Evolutionary conservation across 371 early-diverging fungal species (phyloP).

Genomic region (Phascolomyces articulosus): DNA sequence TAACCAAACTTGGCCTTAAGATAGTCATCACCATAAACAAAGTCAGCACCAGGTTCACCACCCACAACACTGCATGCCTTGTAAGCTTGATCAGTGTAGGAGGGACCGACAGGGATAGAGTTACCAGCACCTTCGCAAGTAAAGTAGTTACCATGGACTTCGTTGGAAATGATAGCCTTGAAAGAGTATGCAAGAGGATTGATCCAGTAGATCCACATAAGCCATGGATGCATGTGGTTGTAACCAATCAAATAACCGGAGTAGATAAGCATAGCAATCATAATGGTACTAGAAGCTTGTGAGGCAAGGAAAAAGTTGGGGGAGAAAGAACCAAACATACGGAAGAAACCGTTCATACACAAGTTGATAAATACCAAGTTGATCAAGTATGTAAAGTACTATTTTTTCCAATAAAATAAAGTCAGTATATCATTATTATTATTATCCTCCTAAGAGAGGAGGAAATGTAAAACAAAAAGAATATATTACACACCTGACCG

Average conservation of each 20-base stretch:
- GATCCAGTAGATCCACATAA: constrained; percentile 74
- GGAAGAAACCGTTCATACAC: constrained; percentile 66
- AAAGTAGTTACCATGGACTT: constrained; percentile 51
- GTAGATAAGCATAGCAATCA: constrained; percentile 59
- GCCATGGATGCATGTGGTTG: constrained; percentile 69
- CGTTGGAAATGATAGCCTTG: constrained; percentile 69
- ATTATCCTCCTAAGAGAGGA: too few relatives aligned
- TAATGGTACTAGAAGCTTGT: constrained; percentile 53
- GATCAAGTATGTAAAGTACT: constrained; percentile 60
- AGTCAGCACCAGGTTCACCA: constrained; percentile 44
- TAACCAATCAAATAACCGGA: constrained; percentile 67
- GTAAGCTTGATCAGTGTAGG: constrained; percentile 47
- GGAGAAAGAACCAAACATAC: constrained; percentile 59
- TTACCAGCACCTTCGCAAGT: constrained; percentile 39
- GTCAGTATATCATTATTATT: neutral
- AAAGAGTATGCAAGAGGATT: constrained; percentile 72
- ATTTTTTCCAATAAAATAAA: neutral
- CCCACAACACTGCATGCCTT: constrained; percentile 61
- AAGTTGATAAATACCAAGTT: constrained; percentile 43
- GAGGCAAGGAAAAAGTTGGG: constrained; percentile 63
- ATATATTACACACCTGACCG: constrained; percentile 39
- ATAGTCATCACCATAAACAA: constrained; percentile 57
- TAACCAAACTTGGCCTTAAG: constrained; percentile 44
- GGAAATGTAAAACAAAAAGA: neutral
- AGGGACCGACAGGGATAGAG: constrained; percentile 46